These are phyloP conservation scores for Saprolegnia diclina DNA, from an alignment of 352 stramenopile species.

Conservation along the genomic window DNA sequence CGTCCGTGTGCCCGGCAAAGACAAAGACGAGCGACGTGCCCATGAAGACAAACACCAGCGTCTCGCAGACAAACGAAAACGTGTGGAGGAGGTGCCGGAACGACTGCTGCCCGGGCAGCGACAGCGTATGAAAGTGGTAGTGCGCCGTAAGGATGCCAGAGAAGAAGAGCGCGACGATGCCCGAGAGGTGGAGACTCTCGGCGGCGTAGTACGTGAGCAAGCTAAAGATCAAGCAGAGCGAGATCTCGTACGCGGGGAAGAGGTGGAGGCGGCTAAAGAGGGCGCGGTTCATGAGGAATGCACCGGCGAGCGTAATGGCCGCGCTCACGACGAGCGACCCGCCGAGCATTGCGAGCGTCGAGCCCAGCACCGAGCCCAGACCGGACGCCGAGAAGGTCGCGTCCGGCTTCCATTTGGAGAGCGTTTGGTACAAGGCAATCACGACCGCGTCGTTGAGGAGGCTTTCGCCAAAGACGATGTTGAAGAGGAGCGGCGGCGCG, in stretches of 20 bases:
- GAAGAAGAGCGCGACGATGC: slow-evolving; percentile 93
- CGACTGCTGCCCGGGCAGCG: slow-evolving; percentile 68
- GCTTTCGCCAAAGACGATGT: slow-evolving; percentile 93
- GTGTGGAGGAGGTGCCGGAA: slow-evolving; percentile 83
- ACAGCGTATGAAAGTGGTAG: slow-evolving; percentile 85
- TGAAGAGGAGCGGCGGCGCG: slow-evolving; percentile 86
- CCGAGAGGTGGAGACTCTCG: slow-evolving; percentile 72
- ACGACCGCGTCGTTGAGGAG: slow-evolving; percentile 93
- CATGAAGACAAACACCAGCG: slow-evolving; percentile 85
- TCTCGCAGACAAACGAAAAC: slow-evolving; percentile 72
- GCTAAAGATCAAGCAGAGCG: slow-evolving; percentile 79
- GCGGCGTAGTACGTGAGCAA: slow-evolving; percentile 81
- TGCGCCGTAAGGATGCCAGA: slow-evolving; percentile 85
- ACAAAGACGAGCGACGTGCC: slow-evolving; percentile 79
- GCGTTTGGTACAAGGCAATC: slow-evolving; percentile 91
- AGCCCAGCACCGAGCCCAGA: slow-evolving; percentile 51
- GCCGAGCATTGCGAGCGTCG: slow-evolving; percentile 71
- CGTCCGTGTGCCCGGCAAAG: slow-evolving; percentile 61
- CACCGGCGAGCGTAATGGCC: slow-evolving; percentile 62
- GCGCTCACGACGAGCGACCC: slow-evolving; percentile 66
- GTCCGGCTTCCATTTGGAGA: slow-evolving; percentile 81
- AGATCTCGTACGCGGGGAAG: slow-evolving; percentile 84
- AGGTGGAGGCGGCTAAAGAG: slow-evolving; percentile 65
- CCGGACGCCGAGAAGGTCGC: slow-evolving; percentile 59
- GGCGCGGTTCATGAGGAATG: slow-evolving; percentile 70